Percentiles rank a stretch among this genome's conserved stretches.
These are phyloP conservation scores for Globisporangium heterothallicum DNA, from an alignment of 352 stramenopile species.

Conservation along the genomic window DNA sequence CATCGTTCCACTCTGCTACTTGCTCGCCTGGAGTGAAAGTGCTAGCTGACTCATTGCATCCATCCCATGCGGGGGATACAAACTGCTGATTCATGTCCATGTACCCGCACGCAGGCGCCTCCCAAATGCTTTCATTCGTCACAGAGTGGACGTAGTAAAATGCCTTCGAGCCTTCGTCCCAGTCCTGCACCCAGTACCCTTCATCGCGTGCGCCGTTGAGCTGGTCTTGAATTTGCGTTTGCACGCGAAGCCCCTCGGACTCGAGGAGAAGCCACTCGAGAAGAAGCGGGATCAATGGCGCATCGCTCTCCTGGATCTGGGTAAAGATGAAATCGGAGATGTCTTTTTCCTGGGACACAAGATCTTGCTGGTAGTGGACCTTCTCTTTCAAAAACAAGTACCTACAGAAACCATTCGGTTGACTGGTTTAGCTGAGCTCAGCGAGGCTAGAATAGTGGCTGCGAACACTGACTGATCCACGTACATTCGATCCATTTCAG, in stretches of 20 bases:
- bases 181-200: conserved; percentile 57
- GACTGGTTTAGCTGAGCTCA: too few species aligned
- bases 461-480: neutral
- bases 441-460: neutral
- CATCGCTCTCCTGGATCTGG: conserved; percentile 48
- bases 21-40: neutral
- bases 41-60: conserved; percentile 3
- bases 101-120: conserved; percentile 47
- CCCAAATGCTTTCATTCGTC: conserved; percentile 56
- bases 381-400: conserved; percentile 83
- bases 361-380: conserved; percentile 63
- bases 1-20: neutral
- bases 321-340: conserved; percentile 64
- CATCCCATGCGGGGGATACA: conserved; percentile 18
- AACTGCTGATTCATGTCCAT: conserved; percentile 62
- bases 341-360: conserved; percentile 59
- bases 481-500: conserved; percentile 66
- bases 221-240: conserved; percentile 61
- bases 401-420: conserved; percentile 24
- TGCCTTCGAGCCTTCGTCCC: conserved; percentile 50
- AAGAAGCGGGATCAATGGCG: conserved; percentile 48
- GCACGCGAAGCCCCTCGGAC: conserved; percentile 52
- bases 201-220: conserved; percentile 35
- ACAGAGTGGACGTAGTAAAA: conserved; percentile 67
- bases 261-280: conserved; percentile 79